Percentiles rank a stretch among this genome's conserved stretches.
phyloP scores from a whole-genome alignment of 2,329 filamentous ascomycete genomes.

The Penicillium decumbens region DNA sequence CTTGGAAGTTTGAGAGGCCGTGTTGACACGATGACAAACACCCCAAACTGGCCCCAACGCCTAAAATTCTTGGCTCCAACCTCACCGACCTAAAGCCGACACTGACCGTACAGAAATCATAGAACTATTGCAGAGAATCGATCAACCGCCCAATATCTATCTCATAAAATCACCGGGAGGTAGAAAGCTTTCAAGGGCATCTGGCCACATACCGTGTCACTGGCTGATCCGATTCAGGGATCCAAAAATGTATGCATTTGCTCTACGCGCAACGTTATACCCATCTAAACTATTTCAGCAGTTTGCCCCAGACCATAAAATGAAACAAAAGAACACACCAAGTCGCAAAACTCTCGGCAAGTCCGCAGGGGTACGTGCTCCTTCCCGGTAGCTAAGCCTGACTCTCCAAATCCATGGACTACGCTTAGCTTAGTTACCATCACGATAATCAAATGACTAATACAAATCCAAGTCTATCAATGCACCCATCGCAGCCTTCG shows the following conservation, averaged over 20 bases:
- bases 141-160: neutral
- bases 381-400: neutral
- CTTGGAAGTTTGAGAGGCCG: neutral
- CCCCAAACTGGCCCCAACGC: neutral
- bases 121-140: neutral
- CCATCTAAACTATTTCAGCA: neutral
- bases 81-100: neutral
- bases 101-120: neutral
- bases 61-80: neutral
- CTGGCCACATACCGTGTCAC: neutral
- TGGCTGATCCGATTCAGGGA: neutral
- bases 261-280: neutral
- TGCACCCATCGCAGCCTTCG: slow-evolving; percentile 59
- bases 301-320: neutral
- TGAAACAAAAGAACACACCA: slow-evolving; percentile 14
- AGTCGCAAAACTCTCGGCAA: slow-evolving; percentile 16
- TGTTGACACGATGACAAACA: neutral
- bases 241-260: neutral
- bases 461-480: slow-evolving; percentile 45
- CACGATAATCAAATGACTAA: neutral
- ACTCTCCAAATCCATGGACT: neutral
- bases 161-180: neutral
- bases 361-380: slow-evolving; percentile 18
- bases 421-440: neutral
- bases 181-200: neutral